Evolutionary conservation across 2,329 filamentous ascomycete species (phyloP).

Genomic region (Paracoccidioides brasiliensis): DNA sequence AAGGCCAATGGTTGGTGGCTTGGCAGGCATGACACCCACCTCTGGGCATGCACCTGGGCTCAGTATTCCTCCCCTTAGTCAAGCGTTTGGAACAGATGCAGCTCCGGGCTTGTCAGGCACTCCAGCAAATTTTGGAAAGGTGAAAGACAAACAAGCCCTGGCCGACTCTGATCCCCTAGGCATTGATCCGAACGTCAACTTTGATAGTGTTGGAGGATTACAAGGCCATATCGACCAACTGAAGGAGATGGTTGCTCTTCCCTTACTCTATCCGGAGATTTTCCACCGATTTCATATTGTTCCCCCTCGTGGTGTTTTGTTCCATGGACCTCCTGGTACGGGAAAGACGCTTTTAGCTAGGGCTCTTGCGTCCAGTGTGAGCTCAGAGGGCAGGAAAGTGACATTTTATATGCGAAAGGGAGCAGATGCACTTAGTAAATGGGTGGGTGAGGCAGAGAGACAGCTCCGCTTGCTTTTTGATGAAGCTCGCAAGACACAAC

Average conservation of each 20-base stretch:
- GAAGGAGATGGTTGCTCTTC: conserved; percentile 96
- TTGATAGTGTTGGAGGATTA: conserved; percentile 84
- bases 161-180: conserved; percentile 91
- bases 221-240: conserved; percentile 91
- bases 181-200: conserved; percentile 83
- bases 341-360: conserved; percentile 95
- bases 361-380: conserved; percentile 81
- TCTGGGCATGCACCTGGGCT: conserved; percentile 39
- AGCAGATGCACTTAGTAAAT: conserved; percentile 93
- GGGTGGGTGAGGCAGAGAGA: conserved; percentile 95
- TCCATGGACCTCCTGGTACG: conserved; percentile 92
- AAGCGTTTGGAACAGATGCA: conserved; percentile 45
- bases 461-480: conserved; percentile 89
- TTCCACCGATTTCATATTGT: conserved; percentile 87
- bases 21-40: conserved; percentile 51
- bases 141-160: conserved; percentile 82
- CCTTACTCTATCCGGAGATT: conserved; percentile 85
- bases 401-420: conserved; percentile 99
- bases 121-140: conserved; percentile 75
- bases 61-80: conserved; percentile 40
- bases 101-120: conserved; percentile 45
- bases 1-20: conserved; percentile 46
- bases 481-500: conserved; percentile 87
- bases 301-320: conserved; percentile 84
- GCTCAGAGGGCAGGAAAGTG: conserved; percentile 79